A percentile compares a stretch with the other conserved stretches of the same genome.
Evolutionary conservation across 495 filamentous ascomycete species (phyloP).

Genomic region (Copromyces sp.): DNA sequence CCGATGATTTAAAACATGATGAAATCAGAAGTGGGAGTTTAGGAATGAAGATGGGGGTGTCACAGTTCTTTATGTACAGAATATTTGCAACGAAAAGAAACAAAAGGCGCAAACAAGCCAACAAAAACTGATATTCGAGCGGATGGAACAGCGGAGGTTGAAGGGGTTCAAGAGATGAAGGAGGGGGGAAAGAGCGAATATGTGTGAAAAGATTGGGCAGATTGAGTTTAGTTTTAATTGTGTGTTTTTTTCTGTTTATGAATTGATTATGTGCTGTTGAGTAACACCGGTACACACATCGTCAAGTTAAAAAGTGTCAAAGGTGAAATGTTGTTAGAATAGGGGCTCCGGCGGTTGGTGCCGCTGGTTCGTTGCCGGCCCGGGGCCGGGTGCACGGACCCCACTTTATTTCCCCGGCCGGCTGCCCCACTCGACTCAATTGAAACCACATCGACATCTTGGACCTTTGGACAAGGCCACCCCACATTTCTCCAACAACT

Average conservation of each 20-base stretch:
- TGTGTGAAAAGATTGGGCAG: background rate
- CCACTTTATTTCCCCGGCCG: constrained; percentile 15
- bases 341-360: background rate
- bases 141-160: background rate
- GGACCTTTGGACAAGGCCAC: constrained; percentile 1
- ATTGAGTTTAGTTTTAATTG: background rate
- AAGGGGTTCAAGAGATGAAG: background rate
- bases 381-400: constrained; percentile 7
- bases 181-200: background rate
- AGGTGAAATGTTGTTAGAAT: background rate
- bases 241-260: background rate
- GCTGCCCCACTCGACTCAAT: background rate
- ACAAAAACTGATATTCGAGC: background rate
- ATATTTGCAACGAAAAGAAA: background rate
- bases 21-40: background rate
- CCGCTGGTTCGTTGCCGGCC: background rate
- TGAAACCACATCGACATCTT: constrained; percentile 6
- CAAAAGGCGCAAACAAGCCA: background rate
- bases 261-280: background rate
- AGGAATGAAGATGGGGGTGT: background rate
- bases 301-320: background rate
- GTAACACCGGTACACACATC: background rate
- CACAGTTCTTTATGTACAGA: background rate
- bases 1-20: background rate
- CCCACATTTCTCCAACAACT: constrained; percentile 3